Evolutionary conservation across 352 stramenopile species (phyloP), one percentile per base, ranked within the genome.

Genomic region (Blastocystis sp.): DNA sequence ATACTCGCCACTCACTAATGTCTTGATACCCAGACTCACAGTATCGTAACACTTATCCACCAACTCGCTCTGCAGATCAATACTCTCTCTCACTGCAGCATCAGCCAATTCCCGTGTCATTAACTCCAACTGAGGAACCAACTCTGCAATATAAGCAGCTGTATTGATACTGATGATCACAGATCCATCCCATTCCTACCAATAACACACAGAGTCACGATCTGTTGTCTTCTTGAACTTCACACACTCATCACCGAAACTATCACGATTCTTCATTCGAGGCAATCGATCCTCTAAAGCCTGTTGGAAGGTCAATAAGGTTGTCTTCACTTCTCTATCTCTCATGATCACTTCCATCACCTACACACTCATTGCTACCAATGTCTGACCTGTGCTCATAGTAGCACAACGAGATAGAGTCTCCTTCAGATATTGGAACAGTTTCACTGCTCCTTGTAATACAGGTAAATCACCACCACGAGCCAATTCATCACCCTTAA

Each of bases 341-440:
- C 61, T 75, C 63, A 75, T 46, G 4, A 24, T 42, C 29, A 12
- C 19, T 29, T 19, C 2, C 32, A n/a, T 27, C 37, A n/a, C 63
- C 39, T 42, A 75, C 63, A 39, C 11, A 32, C 98, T 93, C 35
- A 98, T 89, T 56, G 97, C 91, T 88, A 98, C 98, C 85, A 98
- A 98, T 12, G 95, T 97, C 89, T 98, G 93, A 27, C 95, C 96
- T 65, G 95, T 98, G 0, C 95, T 98, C 42, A 98, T 90, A 29
- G 94, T 94, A 27, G 94, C 97, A 86, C 96, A 98, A 21, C 95
- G 93, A 85, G 97, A 96, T 49, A 98, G 95, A 7, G 94, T 97
- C 80, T 97, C 97, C 67, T 97, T 97, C 86, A 99, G 98, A 91
- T 98, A 98, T 56, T 97, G 93, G 88, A 99, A 98, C 87, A 98